A percentile compares a stretch with the other conserved stretches of the same genome.
Evolutionary conservation across 129 eudicot species (phyloP).

Genomic region (Apium graveolens): DNA sequence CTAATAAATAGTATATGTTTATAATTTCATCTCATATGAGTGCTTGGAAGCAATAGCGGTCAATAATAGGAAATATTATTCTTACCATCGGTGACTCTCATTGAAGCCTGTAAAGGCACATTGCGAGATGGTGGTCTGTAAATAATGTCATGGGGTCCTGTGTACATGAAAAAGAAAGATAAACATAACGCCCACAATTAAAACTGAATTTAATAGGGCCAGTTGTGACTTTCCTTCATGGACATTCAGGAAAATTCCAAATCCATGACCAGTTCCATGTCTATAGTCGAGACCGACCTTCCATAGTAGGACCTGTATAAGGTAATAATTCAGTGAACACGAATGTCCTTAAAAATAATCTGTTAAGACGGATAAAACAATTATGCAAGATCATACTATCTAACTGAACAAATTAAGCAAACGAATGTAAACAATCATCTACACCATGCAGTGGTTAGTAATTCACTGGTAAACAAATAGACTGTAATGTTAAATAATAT

Average conservation of each 20-base stretch:
- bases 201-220: no score
- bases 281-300: conserved; percentile 92
- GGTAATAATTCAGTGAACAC: no score
- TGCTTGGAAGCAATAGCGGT: not conserved
- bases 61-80: not conserved
- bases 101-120: no score
- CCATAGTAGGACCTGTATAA: conserved; percentile 92
- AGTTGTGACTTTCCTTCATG: conserved; percentile 69
- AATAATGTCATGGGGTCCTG: no score
- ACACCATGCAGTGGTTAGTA: no score
- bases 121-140: no score
- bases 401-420: not conserved
- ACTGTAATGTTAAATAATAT: not conserved
- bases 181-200: no score
- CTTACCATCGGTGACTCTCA: no score
- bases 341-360: conserved; percentile 81
- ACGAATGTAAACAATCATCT: not conserved
- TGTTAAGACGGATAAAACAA: conserved; percentile 13
- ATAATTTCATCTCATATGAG: not conserved
- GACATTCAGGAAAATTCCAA: conserved; percentile 88
- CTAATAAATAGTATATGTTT: no score
- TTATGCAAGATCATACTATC: not conserved
- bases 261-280: no score
- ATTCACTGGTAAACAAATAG: no score
- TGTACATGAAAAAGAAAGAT: no score